Percentiles rank a stretch among this genome's conserved stretches.
Evolutionary conservation across 129 eudicot species (phyloP).

Genomic region (sunflower (Helianthus annuus)): DNA sequence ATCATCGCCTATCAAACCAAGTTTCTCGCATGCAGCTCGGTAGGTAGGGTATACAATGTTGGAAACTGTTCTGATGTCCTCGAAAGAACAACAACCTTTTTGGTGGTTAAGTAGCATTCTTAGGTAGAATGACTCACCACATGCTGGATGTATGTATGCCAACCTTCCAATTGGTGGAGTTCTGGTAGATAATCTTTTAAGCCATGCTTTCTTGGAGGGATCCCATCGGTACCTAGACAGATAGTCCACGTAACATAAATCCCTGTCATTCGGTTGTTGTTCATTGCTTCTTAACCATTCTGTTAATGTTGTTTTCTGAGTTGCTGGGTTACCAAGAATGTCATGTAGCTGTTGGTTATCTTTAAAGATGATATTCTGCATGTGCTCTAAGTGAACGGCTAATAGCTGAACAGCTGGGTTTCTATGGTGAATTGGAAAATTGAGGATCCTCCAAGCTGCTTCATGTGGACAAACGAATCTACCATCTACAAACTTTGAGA

Average conservation of each 20-base stretch:
- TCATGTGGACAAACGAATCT: not conserved
- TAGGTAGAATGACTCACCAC: not conserved
- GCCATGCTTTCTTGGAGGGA: too few relatives aligned
- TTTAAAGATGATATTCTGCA: not conserved
- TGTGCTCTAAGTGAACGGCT: not conserved
- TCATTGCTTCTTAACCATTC: too few relatives aligned
- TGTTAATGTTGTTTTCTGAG: too few relatives aligned
- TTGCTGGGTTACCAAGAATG: too few relatives aligned
- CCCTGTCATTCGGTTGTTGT: too few relatives aligned
- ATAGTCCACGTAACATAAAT: too few relatives aligned
- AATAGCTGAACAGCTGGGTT: not conserved
- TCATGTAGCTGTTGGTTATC: too few relatives aligned
- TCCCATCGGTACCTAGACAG: too few relatives aligned
- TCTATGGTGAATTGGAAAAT: not conserved
- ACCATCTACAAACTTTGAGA: not conserved
- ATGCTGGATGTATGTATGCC: too few relatives aligned
- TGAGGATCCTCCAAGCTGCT: not conserved
- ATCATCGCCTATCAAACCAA: constrained; percentile 10
- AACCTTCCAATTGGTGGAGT: too few relatives aligned
- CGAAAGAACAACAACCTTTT: constrained; percentile 1
- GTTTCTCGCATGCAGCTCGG: not conserved
- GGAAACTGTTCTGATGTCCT: not conserved
- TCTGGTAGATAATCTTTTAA: too few relatives aligned
- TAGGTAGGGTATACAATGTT: not conserved
- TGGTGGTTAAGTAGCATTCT: not conserved